Evolutionary conservation across 768 basidiomycete genomes (phyloP).

Genomic region (Kwoniella mangroviensis): DNA sequence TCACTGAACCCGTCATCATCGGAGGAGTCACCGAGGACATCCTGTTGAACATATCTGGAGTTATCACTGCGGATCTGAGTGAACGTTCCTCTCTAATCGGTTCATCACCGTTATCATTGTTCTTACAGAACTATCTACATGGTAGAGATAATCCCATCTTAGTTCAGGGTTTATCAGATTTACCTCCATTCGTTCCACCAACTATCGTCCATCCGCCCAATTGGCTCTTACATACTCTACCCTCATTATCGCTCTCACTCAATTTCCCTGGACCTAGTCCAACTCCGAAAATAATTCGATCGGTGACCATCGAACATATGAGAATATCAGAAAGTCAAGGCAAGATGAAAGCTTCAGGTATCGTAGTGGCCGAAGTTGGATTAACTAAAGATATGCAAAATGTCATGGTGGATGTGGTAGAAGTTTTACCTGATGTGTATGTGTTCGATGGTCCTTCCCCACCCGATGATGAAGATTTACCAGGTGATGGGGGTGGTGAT

Average conservation of each 20-base stretch:
- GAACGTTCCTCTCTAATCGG: background rate
- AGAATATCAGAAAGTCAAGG: constrained; percentile 48
- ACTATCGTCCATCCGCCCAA: constrained; percentile 30
- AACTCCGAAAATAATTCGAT: constrained; percentile 49
- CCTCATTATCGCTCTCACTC: constrained; percentile 37
- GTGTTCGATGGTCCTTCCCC: constrained; percentile 51
- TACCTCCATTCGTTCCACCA: constrained; percentile 32
- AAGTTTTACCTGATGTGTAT: constrained; percentile 59
- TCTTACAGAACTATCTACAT: constrained; percentile 52
- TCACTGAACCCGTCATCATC: constrained; percentile 45
- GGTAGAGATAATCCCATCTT: constrained; percentile 50
- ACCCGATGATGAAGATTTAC: constrained; percentile 65
- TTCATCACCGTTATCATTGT: constrained; percentile 40
- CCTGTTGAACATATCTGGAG: constrained; percentile 36
- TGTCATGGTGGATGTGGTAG: constrained; percentile 65
- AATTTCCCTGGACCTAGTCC: constrained; percentile 53
- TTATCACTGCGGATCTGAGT: constrained; percentile 34
- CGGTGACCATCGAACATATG: constrained; percentile 55
- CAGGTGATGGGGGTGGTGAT: background rate
- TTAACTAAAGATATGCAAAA: constrained; percentile 72
- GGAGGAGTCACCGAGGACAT: constrained; percentile 20
- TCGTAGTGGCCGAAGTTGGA: constrained; percentile 49
- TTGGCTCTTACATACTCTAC: constrained; percentile 46
- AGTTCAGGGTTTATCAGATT: constrained; percentile 40
- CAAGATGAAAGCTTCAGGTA: constrained; percentile 51